phyloP scores from a whole-genome alignment of 345 rosid genomes.

The Moricandia arvensis region DNA sequence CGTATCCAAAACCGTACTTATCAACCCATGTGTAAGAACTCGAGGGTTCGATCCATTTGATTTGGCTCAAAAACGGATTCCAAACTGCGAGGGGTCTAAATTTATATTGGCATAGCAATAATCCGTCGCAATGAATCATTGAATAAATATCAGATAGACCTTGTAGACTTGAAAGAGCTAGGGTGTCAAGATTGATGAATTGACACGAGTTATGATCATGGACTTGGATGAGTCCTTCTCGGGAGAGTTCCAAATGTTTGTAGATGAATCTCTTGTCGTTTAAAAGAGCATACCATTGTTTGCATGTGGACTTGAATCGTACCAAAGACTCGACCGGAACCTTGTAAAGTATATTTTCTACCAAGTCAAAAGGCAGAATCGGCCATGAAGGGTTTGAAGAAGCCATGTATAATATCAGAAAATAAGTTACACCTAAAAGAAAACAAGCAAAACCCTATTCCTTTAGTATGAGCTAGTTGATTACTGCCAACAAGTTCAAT shows the following conservation, averaged over 20 bases:
- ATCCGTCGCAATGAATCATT: background rate
- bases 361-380: background rate
- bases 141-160: background rate
- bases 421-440: background rate
- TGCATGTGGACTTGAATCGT: background rate
- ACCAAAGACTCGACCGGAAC: background rate
- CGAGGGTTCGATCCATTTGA: background rate
- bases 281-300: background rate
- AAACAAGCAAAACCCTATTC: too few relatives aligned
- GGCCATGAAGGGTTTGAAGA: background rate
- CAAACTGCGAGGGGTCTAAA: background rate
- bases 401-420: background rate
- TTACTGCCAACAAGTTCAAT: too few relatives aligned
- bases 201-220: background rate
- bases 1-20: background rate
- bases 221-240: background rate
- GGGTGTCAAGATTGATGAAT: background rate
- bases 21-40: too few relatives aligned
- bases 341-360: background rate
- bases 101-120: background rate
- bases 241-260: background rate
- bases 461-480: too few relatives aligned
- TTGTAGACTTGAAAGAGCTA: background rate
- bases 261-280: background rate
- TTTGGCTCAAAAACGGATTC: background rate